Conservation (phyloP, 2,329 filamentous ascomycete species). For the Scedosporium boydii region DNA sequence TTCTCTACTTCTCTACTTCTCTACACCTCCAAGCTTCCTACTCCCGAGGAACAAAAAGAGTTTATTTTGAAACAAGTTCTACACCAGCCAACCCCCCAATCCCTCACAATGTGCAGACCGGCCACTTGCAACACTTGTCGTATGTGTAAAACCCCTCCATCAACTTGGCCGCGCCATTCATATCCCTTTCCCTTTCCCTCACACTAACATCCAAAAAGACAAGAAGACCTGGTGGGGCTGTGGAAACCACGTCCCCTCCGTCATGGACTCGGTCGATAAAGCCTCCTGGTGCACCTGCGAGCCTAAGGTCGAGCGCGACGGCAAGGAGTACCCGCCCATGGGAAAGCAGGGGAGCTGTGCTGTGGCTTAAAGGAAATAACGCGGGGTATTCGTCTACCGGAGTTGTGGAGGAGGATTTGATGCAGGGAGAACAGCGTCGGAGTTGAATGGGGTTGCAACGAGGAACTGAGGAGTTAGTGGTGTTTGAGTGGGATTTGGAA, state of each 20-base stretch:
- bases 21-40: neutral
- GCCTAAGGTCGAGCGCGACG: slow-evolving; percentile 51
- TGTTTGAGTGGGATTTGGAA: too few species aligned
- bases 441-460: too few species aligned
- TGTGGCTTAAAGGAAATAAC: slow-evolving; percentile 19
- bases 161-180: neutral
- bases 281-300: slow-evolving; percentile 56
- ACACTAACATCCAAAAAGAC: slow-evolving; percentile 23
- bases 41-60: neutral
- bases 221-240: slow-evolving; percentile 59
- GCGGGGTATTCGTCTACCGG: slow-evolving; percentile 19
- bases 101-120: slow-evolving; percentile 51
- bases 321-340: slow-evolving; percentile 57
- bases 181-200: neutral
- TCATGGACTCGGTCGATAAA: slow-evolving; percentile 51
- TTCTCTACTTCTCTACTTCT: neutral
- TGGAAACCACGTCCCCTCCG: slow-evolving; percentile 48
- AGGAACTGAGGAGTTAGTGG: too few species aligned
- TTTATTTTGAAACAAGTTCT: neutral
- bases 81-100: too few species aligned
- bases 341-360: slow-evolving; percentile 30
- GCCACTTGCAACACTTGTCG: slow-evolving; percentile 53
- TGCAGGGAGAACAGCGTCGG: too few species aligned
- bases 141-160: slow-evolving; percentile 28
- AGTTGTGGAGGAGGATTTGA: slow-evolving; percentile 17